phyloP scores from a whole-genome alignment of 2,329 filamentous ascomycete species.

The Myriosclerotinia curreyana region DNA sequence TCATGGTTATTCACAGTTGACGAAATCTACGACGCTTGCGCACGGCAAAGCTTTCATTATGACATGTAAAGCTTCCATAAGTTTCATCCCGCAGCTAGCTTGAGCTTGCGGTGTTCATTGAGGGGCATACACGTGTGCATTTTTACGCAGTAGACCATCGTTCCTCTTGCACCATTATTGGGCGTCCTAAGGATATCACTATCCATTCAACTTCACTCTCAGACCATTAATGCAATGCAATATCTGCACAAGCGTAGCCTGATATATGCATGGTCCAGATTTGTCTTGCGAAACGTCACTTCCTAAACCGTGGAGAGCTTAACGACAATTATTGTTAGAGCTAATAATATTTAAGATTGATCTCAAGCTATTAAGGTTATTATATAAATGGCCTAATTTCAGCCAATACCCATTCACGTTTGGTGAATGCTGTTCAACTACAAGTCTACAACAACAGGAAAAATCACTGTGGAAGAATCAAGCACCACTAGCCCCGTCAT shows the following conservation, averaged over 20 bases:
- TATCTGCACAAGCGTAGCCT: slow-evolving; percentile 6
- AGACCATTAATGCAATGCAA: not conserved
- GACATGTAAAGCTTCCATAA: not conserved
- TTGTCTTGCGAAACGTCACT: not conserved
- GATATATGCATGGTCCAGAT: slow-evolving; percentile 3
- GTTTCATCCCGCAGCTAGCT: slow-evolving; percentile 10
- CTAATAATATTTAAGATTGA: not conserved
- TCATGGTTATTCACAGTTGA: not conserved
- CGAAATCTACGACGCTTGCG: not conserved
- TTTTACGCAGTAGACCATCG: not conserved
- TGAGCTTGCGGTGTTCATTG: not conserved
- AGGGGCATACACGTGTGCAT: not conserved
- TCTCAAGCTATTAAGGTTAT: not conserved
- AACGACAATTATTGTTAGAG: not conserved
- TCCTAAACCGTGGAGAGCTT: not conserved
- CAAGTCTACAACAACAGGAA: not conserved
- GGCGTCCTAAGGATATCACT: not conserved
- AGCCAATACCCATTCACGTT: not conserved
- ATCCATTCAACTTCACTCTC: not conserved
- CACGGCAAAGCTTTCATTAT: not conserved
- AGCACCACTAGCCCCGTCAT: not conserved
- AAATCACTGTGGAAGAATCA: not conserved
- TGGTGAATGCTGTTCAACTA: not conserved
- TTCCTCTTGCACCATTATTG: slow-evolving; percentile 1
- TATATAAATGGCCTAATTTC: not conserved